Conservation (phyloP, 2,329 filamentous ascomycete genomes). For the Berkeleyomyces basicola region DNA sequence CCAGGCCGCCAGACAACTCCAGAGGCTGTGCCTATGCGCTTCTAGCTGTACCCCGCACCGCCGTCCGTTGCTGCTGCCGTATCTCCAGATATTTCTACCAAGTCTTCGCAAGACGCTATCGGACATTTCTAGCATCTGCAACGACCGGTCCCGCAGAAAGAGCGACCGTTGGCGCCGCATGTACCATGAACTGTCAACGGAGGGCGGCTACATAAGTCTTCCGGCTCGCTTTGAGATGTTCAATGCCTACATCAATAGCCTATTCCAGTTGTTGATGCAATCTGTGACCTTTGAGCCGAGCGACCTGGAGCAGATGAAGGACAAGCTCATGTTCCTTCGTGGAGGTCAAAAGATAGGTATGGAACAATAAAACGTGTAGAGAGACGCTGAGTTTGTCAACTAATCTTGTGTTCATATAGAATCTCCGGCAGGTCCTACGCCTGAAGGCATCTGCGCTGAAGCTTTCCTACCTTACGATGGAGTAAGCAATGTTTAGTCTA, state of each 20-base stretch:
- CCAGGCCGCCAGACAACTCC: neutral
- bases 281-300: neutral
- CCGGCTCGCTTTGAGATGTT: neutral
- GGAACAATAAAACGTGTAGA: neutral
- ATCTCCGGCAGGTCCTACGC: neutral
- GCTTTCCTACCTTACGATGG: neutral
- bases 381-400: neutral
- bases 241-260: neutral
- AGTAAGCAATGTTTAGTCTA: neutral
- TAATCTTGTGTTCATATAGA: neutral
- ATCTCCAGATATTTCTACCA: constrained; percentile 40
- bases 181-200: constrained; percentile 37
- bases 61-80: constrained; percentile 14
- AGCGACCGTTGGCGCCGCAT: constrained; percentile 40
- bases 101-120: constrained; percentile 35
- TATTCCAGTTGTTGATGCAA: neutral
- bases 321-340: neutral
- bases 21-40: neutral
- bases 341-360: neutral
- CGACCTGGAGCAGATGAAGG: neutral
- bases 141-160: constrained; percentile 31
- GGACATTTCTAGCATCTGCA: constrained; percentile 36
- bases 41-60: neutral
- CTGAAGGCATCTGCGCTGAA: neutral
- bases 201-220: constrained; percentile 21